Evolutionary conservation across 768 basidiomycete genomes (phyloP), one percentile per base, ranked within the genome.

Genomic region (Suillus sp.): DNA sequence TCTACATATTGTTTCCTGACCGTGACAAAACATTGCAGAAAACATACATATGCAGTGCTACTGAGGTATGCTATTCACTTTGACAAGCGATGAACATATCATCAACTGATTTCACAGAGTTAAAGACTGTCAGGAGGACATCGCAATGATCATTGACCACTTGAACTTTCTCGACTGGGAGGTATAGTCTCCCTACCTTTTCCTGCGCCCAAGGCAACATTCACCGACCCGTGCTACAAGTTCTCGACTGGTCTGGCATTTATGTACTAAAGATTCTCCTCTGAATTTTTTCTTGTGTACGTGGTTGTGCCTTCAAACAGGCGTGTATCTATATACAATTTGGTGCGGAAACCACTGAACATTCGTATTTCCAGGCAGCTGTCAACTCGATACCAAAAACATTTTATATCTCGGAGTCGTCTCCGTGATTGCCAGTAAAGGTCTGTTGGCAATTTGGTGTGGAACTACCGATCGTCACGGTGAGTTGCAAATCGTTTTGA

Each of bases 101-200:
- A 27, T 51, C 30, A 14, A 10, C 37, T 47, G 27, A n/a, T n/a
- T 27, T 27, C 50, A 42, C 63, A 83, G 80, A 61, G 62, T 79
- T 50, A 76, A 77, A 68, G 60, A 69, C 9, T 67, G 74, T 32
- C 57, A 62, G 10, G 68, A 82, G 9, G 77, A 80, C 66, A 73
- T 92, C 35, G 70, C 79, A 13, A 80, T 74, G 48, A 68, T 86
- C 47, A 79, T 76, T 27, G 70, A 77, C 4, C 79, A 81, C 53
- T 74, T 91, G 51, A 86, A 84, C 65, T 82, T 43, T 81, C 82
- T 48, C 83, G 82, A 2, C 79, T 92, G 18, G 75, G 76, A 60
- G 91, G 91, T 5, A 73, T 77, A 4, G 80, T 88, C 61, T 86
- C 84, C 2, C 69, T 66, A 22, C 83, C 60, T 59, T 71, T 25